Conservation (phyloP, 305 asterid species). For the Solanum hybrid region DNA sequence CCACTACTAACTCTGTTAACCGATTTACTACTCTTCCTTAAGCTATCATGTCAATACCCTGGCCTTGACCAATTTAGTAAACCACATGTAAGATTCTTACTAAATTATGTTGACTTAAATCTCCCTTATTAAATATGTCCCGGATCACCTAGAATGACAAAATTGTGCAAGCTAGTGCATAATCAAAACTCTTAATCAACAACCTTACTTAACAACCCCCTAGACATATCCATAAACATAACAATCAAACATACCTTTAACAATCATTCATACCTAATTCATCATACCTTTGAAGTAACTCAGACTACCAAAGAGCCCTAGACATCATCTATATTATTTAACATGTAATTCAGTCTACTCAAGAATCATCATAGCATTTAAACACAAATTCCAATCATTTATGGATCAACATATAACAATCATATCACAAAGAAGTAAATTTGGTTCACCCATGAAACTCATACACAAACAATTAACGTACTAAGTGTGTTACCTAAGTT, state of each 20-base stretch:
- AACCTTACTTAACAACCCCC: not conserved
- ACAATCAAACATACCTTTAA: not conserved
- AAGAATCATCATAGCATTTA: not conserved
- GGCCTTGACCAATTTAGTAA: not conserved
- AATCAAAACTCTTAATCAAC: not conserved
- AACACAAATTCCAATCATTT: not conserved
- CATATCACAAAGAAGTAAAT: not conserved
- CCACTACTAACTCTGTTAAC: no score
- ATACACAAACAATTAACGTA: not conserved
- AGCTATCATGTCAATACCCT: not conserved
- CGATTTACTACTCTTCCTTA: not conserved
- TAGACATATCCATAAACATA: not conserved
- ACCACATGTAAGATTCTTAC: not conserved
- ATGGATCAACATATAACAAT: not conserved
- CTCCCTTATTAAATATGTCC: not conserved
- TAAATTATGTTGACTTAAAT: not conserved
- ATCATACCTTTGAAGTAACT: not conserved
- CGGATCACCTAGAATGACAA: no score
- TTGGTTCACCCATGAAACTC: not conserved
- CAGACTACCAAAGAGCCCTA: not conserved
- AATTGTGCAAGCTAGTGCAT: not conserved
- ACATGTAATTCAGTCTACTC: no score
- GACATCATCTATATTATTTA: not conserved
- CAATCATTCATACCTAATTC: not conserved
- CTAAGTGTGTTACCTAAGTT: not conserved